Conservation (phyloP, 805 yeast genomes). For the Cyberlindnera meyerae region DNA sequence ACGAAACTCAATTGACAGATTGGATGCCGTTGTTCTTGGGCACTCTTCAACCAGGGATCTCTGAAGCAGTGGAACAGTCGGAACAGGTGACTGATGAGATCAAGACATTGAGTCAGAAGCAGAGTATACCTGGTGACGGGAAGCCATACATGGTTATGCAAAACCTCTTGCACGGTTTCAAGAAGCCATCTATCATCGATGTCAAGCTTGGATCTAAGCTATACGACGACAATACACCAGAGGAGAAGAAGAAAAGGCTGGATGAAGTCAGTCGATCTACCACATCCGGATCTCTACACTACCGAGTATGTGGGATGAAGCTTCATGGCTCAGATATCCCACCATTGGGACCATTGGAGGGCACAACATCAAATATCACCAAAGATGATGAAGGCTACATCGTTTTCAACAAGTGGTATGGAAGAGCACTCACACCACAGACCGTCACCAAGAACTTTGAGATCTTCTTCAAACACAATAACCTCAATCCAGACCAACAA, state of each 20-base stretch:
- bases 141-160: conserved; percentile 58
- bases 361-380: conserved; percentile 13
- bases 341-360: conserved; percentile 10
- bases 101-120: conserved; percentile 4
- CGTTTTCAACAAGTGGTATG: conserved; percentile 62
- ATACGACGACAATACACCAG: conserved; percentile 55
- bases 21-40: conserved; percentile 71
- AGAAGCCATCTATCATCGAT: conserved; percentile 70
- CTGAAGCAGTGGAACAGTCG: conserved; percentile 24
- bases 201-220: conserved; percentile 73
- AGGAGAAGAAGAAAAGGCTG: conserved; percentile 60
- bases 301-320: conserved; percentile 88
- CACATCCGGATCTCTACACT: conserved; percentile 73
- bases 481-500: conserved; percentile 29
- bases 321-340: conserved; percentile 29
- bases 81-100: conserved; percentile 23
- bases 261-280: conserved; percentile 60
- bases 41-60: conserved; percentile 43
- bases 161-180: conserved; percentile 60
- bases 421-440: conserved; percentile 48
- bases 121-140: conserved; percentile 1
- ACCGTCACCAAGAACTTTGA: conserved; percentile 43
- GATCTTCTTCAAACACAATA: conserved; percentile 39
- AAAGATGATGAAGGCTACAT: conserved; percentile 38
- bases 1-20: conserved; percentile 35